phyloP scores from a whole-genome alignment of 2,329 filamentous ascomycete genomes.

The Acrocalymma vagum region DNA sequence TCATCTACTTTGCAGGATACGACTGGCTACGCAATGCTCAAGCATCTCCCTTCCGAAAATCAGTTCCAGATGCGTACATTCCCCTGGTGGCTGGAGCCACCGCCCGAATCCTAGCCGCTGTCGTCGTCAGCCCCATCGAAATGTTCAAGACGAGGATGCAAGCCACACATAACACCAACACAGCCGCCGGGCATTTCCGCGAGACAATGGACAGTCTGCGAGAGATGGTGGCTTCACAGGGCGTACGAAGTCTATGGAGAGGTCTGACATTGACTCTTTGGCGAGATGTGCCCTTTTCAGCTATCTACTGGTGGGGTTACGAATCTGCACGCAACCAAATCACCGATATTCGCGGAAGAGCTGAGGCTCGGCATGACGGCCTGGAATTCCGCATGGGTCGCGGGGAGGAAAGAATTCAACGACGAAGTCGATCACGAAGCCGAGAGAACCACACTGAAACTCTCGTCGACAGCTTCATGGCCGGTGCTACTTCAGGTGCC shows the following conservation, averaged over 20 bases:
- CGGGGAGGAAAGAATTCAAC: slow-evolving; percentile 37
- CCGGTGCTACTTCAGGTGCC: slow-evolving; percentile 83
- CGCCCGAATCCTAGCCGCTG: slow-evolving; percentile 81
- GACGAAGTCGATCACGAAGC: slow-evolving; percentile 63
- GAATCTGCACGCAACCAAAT: slow-evolving; percentile 80
- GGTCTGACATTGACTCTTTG: slow-evolving; percentile 91
- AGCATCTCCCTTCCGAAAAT: slow-evolving; percentile 73
- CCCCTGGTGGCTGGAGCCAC: slow-evolving; percentile 81
- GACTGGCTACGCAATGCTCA: slow-evolving; percentile 86
- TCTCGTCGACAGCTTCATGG: slow-evolving; percentile 87
- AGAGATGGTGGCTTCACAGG: slow-evolving; percentile 79
- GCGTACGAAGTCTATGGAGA: slow-evolving; percentile 86
- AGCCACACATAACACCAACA: slow-evolving; percentile 64
- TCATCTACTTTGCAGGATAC: slow-evolving; percentile 98
- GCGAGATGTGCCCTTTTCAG: slow-evolving; percentile 97
- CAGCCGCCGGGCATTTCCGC: slow-evolving; percentile 72
- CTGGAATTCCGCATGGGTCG: slow-evolving; percentile 43
- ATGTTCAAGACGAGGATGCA: slow-evolving; percentile 94
- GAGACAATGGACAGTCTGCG: slow-evolving; percentile 79
- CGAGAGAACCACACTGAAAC: slow-evolving; percentile 77
- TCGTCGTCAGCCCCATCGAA: slow-evolving; percentile 88
- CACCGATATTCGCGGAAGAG: slow-evolving; percentile 70
- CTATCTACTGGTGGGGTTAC: slow-evolving; percentile 98
- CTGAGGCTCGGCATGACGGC: slow-evolving; percentile 42
- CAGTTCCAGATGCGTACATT: slow-evolving; percentile 69